Evolutionary conservation across 208 protist species (phyloP).

Genomic region (Endotrypanum monterogeii): DNA sequence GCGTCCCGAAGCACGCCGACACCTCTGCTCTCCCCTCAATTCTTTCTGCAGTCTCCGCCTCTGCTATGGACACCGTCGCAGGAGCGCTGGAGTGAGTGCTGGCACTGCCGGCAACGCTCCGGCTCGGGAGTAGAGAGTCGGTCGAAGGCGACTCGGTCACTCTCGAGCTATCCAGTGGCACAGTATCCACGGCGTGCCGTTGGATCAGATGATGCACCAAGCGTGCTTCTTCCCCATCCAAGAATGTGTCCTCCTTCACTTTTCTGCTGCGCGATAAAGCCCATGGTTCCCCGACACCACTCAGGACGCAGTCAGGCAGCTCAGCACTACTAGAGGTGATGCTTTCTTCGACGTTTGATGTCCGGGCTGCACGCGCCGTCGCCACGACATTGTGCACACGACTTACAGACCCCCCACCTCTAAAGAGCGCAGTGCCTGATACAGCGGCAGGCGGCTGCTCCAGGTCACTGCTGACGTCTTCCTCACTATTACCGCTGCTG

Average conservation of each 20-base stretch:
- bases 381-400: constrained; percentile 2
- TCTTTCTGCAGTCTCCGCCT: too few species aligned
- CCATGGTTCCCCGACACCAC: neutral
- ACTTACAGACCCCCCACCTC: neutral
- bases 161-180: neutral
- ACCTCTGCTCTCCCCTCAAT: neutral
- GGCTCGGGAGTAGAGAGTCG: neutral
- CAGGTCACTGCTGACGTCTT: neutral
- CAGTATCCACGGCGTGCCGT: neutral
- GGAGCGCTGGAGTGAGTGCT: neutral
- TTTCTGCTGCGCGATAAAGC: neutral
- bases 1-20: constrained; percentile 1
- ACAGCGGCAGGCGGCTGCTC: neutral
- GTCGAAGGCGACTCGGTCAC: neutral
- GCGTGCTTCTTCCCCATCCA: constrained; percentile 26
- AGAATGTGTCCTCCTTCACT: neutral
- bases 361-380: constrained; percentile 2
- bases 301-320: neutral
- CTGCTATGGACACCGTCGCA: neutral
- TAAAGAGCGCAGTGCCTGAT: neutral
- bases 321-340: neutral
- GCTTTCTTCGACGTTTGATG: neutral
- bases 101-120: neutral
- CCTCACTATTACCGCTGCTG: constrained; percentile 3
- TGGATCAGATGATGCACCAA: constrained; percentile 22